These are phyloP conservation scores for Elongisporangium anandrum DNA, from an alignment of 352 stramenopile genomes.

Conservation along the genomic window DNA sequence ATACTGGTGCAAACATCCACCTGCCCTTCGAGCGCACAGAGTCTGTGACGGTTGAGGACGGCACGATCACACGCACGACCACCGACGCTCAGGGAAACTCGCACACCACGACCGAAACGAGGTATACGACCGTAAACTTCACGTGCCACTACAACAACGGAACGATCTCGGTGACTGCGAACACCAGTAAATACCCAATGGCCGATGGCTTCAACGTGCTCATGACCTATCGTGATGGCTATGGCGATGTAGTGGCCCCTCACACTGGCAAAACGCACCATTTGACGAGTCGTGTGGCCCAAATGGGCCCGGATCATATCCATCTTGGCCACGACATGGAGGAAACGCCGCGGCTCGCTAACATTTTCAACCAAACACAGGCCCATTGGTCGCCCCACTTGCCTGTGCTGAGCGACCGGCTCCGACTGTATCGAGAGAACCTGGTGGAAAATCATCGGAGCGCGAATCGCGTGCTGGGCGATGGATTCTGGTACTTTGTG, in stretches of 20 bases:
- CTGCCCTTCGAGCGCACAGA: slow-evolving; percentile 32
- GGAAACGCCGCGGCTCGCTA: slow-evolving; percentile 16
- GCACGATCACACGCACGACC: slow-evolving; percentile 16
- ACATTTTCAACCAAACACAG: slow-evolving; percentile 22
- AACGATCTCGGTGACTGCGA: slow-evolving; percentile 13
- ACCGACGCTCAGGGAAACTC: slow-evolving; percentile 16
- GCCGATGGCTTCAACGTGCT: slow-evolving; percentile 35
- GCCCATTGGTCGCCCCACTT: slow-evolving; percentile 14
- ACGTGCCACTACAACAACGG: slow-evolving; percentile 25
- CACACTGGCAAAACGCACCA: slow-evolving; percentile 28
- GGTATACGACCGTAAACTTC: slow-evolving; percentile 24
- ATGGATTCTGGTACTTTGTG: slow-evolving; percentile 48
- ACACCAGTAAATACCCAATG: slow-evolving; percentile 17
- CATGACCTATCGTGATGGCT: slow-evolving; percentile 36
- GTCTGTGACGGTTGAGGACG: slow-evolving; percentile 28
- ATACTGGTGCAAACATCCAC: slow-evolving; percentile 8
- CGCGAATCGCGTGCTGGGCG: slow-evolving; percentile 25
- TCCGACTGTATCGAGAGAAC: slow-evolving; percentile 19
- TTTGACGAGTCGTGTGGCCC: slow-evolving; percentile 17
- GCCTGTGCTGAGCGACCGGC: slow-evolving; percentile 4
- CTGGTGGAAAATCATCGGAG: slow-evolving; percentile 14
- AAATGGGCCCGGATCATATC: slow-evolving; percentile 25
- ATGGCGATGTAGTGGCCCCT: slow-evolving; percentile 22
- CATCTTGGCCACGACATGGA: slow-evolving; percentile 23
- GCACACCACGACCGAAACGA: slow-evolving; percentile 9